These are phyloP conservation scores for Lanmaoa rubissima DNA, from an alignment of 768 basidiomycete species.

Conservation along the genomic window DNA sequence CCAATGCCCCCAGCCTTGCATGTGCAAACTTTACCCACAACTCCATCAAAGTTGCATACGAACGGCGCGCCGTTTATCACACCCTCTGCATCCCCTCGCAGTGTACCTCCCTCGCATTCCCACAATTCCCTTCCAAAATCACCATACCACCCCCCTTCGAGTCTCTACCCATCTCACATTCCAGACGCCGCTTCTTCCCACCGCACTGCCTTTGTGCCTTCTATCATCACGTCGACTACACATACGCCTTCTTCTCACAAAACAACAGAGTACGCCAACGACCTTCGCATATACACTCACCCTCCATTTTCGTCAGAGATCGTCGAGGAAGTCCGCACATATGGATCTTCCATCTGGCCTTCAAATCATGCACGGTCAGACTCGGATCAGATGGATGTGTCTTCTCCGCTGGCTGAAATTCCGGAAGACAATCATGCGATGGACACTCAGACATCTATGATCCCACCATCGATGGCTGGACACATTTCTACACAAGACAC, in stretches of 20 bases:
- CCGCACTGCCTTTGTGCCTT: conserved; percentile 51
- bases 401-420: conserved; percentile 46
- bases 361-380: conserved; percentile 31
- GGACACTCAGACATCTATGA: conserved; percentile 50
- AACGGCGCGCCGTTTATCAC: conserved; percentile 37
- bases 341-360: conserved; percentile 27
- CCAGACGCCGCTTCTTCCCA: conserved; percentile 51
- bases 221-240: conserved; percentile 31
- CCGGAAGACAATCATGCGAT: conserved; percentile 42
- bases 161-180: conserved; percentile 40
- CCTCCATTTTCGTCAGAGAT: conserved; percentile 32
- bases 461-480: conserved; percentile 40
- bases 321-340: conserved; percentile 27
- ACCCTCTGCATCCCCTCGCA: conserved; percentile 43
- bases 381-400: conserved; percentile 55
- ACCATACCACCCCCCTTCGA: conserved; percentile 38
- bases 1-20: conserved; percentile 57
- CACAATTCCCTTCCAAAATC: conserved; percentile 41
- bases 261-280: conserved; percentile 36
- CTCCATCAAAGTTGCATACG: conserved; percentile 37
- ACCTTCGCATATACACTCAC: conserved; percentile 34
- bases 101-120: conserved; percentile 49
- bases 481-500: conserved; percentile 38
- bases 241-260: conserved; percentile 32
- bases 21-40: conserved; percentile 37